These are phyloP conservation scores for Alternaria triticina DNA, from an alignment of 2,329 filamentous ascomycete species.

Conservation along the genomic window DNA sequence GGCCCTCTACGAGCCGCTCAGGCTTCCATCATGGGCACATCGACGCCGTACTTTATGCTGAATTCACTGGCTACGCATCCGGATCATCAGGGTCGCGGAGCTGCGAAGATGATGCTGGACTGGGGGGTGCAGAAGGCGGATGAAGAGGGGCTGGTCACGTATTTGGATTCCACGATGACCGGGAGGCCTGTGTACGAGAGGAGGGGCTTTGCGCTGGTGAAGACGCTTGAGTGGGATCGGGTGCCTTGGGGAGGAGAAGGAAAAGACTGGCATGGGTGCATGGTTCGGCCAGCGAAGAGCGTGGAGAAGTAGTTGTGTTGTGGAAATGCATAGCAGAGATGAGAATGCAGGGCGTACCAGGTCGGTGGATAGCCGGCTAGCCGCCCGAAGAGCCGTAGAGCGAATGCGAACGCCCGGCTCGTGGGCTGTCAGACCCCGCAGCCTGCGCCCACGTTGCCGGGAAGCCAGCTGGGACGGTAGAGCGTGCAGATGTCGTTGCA, in stretches of 20 bases:
- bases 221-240: conserved; percentile 31
- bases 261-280: conserved; percentile 40
- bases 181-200: conserved; percentile 50
- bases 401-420: conserved; percentile 1
- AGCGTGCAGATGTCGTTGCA: background rate
- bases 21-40: conserved; percentile 33
- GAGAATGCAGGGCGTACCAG: background rate
- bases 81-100: conserved; percentile 49
- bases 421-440: background rate
- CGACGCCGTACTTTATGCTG: conserved; percentile 36
- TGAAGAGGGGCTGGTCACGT: conserved; percentile 44
- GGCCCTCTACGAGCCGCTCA: conserved; percentile 30
- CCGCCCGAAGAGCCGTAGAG: conserved; percentile 3
- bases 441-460: conserved; percentile 6
- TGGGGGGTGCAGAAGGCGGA: conserved; percentile 52
- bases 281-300: conserved; percentile 18
- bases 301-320: background rate
- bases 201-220: conserved; percentile 32
- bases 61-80: conserved; percentile 46
- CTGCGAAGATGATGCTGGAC: conserved; percentile 46
- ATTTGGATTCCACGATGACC: conserved; percentile 49
- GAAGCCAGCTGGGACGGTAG: conserved; percentile 5
- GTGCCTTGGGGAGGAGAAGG: conserved; percentile 38
- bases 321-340: background rate
- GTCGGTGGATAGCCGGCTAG: conserved; percentile 8